Evolutionary conservation across 495 filamentous ascomycete genomes (phyloP).

Genomic region (Chlorociboria aeruginascens): DNA sequence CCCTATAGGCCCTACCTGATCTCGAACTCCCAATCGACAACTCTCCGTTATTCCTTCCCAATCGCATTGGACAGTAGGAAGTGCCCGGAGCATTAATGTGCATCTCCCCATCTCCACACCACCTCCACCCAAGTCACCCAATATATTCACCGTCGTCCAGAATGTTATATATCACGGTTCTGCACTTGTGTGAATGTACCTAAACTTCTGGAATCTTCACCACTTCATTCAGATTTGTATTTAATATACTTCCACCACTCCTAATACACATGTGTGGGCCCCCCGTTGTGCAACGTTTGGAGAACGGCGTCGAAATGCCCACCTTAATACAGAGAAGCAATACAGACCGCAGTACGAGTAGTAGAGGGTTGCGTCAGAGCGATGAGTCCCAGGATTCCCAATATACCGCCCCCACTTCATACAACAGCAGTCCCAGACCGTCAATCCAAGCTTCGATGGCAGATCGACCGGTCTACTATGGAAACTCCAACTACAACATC

Average conservation of each 20-base stretch:
- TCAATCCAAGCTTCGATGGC: slow-evolving; percentile 33
- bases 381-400: slow-evolving; percentile 51
- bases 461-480: slow-evolving; percentile 25
- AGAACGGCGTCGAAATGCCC: slow-evolving; percentile 6
- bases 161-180: too few relatives aligned
- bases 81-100: too few relatives aligned
- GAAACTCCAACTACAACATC: slow-evolving; percentile 32
- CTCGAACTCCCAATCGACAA: too few relatives aligned
- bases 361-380: slow-evolving; percentile 48
- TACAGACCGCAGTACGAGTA: slow-evolving; percentile 29
- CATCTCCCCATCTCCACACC: too few relatives aligned
- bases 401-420: slow-evolving; percentile 55
- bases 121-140: too few relatives aligned
- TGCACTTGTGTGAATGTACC: too few relatives aligned
- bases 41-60: too few relatives aligned
- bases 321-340: slow-evolving; percentile 12
- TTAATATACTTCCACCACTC: background rate
- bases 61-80: too few relatives aligned
- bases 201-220: too few relatives aligned
- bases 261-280: background rate
- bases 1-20: too few relatives aligned
- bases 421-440: slow-evolving; percentile 43
- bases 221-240: too few relatives aligned
- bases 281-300: background rate
- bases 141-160: too few relatives aligned